Evolutionary conservation across 495 filamentous ascomycete genomes (phyloP).

Genomic region (Articulospora tetracladia): DNA sequence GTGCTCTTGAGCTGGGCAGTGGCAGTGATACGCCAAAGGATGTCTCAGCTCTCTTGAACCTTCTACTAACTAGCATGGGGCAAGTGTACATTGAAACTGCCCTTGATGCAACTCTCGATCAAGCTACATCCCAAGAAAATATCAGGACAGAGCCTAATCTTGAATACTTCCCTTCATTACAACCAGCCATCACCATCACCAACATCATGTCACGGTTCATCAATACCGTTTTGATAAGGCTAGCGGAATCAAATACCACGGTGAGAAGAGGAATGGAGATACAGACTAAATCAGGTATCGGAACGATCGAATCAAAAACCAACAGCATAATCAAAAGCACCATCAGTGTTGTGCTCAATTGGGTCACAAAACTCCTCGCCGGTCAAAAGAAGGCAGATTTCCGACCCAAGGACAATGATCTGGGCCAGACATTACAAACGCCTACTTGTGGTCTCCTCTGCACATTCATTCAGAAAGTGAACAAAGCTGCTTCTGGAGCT

Average conservation of each 20-base stretch:
- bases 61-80: constrained; percentile 85
- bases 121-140: constrained; percentile 69
- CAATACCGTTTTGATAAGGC: constrained; percentile 82
- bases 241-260: constrained; percentile 84
- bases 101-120: constrained; percentile 79
- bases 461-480: constrained; percentile 67
- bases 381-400: constrained; percentile 92
- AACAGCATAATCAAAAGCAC: constrained; percentile 82
- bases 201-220: constrained; percentile 91
- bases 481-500: constrained; percentile 55
- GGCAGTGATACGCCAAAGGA: constrained; percentile 91
- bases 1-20: constrained; percentile 82
- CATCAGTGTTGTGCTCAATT: constrained; percentile 76
- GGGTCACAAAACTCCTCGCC: constrained; percentile 69
- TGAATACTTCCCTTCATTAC: constrained; percentile 71
- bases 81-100: constrained; percentile 93
- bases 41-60: constrained; percentile 77
- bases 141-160: constrained; percentile 85
- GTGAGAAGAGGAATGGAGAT: constrained; percentile 89
- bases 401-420: constrained; percentile 79
- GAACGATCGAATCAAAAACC: constrained; percentile 83
- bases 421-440: constrained; percentile 79
- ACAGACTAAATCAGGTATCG: constrained; percentile 65
- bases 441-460: constrained; percentile 76
- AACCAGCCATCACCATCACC: constrained; percentile 80